phyloP scores from a whole-genome alignment of 768 basidiomycete species.

The Lentinula raphanica region DNA sequence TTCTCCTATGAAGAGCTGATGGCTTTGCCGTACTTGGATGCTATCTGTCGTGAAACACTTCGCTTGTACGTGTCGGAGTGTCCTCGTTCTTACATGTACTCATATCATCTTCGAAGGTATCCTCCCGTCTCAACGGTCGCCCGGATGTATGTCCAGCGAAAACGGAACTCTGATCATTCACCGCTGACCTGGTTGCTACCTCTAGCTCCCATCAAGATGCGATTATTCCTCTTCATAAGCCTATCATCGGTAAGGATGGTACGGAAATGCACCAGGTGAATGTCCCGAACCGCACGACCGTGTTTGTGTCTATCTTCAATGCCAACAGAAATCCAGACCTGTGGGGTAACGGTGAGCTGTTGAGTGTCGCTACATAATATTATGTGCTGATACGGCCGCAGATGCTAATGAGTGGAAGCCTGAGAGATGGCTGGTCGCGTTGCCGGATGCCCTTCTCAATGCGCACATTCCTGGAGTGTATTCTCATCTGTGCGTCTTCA shows the following conservation, averaged over 20 bases:
- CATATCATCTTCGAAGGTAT: constrained; percentile 10
- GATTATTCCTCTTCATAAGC: constrained; percentile 30
- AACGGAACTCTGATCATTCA: no score
- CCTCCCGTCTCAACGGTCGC: constrained; percentile 19
- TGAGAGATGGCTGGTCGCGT: constrained; percentile 35
- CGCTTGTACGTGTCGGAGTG: constrained; percentile 23
- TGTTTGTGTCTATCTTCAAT: constrained; percentile 22
- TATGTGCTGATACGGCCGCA: no score
- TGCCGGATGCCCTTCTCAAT: constrained; percentile 28
- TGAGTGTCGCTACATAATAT: no score
- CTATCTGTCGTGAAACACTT: constrained; percentile 35
- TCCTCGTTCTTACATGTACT: not conserved
- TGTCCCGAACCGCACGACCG: constrained; percentile 23
- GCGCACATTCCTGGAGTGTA: constrained; percentile 32
- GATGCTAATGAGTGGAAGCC: constrained; percentile 43
- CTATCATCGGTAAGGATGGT: constrained; percentile 27
- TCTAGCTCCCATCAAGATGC: constrained; percentile 24
- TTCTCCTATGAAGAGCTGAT: constrained; percentile 33
- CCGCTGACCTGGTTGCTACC: no score
- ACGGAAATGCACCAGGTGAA: constrained; percentile 16
- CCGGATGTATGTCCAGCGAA: constrained; percentile 20
- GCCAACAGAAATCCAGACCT: constrained; percentile 31
- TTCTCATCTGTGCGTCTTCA: constrained; percentile 25
- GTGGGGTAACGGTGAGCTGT: constrained; percentile 31
- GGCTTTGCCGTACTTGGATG: constrained; percentile 32